phyloP scores from a whole-genome alignment of 257 asterid species.

The Cordia subcordata region DNA sequence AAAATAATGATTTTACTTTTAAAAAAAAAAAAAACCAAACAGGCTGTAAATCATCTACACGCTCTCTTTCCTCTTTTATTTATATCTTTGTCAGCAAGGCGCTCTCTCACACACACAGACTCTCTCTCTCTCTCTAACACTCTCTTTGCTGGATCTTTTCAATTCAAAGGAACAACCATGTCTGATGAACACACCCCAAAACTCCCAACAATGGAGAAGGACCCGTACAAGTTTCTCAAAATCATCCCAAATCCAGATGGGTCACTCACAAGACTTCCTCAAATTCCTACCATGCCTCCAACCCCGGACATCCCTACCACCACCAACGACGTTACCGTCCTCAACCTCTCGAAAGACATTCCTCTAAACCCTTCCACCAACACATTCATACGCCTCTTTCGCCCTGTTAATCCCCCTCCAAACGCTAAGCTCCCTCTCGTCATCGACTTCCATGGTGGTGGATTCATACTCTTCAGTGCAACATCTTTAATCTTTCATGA shows the following conservation, averaged over 20 bases:
- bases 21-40: no score
- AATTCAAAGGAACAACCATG: no score
- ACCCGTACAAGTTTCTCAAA: slow-evolving; percentile 31
- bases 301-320: slow-evolving; percentile 15
- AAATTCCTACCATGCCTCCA: slow-evolving; percentile 31
- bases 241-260: slow-evolving; percentile 53
- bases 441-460: slow-evolving; percentile 62
- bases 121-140: no score
- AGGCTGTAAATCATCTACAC: no score
- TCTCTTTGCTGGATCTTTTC: no score
- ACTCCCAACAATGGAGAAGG: no score
- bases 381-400: slow-evolving; percentile 58
- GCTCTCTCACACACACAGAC: no score
- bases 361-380: slow-evolving; percentile 43
- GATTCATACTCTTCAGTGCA: slow-evolving; percentile 51
- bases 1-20: no score
- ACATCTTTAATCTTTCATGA: slow-evolving; percentile 44
- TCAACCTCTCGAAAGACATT: slow-evolving; percentile 44
- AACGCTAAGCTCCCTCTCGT: slow-evolving; percentile 75
- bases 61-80: no score
- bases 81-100: no score
- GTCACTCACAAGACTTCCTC: slow-evolving; percentile 35
- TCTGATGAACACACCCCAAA: no score
- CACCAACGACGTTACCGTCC: slow-evolving; percentile 2
- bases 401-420: slow-evolving; percentile 40